These are phyloP conservation scores for Ascochyta pisi DNA, from an alignment of 2,329 filamentous ascomycete species.

Conservation along the genomic window DNA sequence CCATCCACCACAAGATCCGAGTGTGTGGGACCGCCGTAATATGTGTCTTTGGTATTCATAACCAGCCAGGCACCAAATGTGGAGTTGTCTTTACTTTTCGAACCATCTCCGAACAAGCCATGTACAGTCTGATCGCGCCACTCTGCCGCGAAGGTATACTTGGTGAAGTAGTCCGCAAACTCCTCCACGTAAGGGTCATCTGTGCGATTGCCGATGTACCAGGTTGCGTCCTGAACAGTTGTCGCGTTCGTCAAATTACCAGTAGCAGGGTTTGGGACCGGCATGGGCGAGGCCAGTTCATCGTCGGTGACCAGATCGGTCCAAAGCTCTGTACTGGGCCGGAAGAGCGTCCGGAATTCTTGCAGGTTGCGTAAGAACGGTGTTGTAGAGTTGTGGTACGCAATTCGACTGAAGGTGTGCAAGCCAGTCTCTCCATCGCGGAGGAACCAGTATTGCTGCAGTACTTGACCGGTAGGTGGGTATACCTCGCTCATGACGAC, in stretches of 20 bases:
- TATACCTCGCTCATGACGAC: constrained; percentile 67
- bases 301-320: constrained; percentile 63
- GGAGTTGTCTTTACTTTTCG: constrained; percentile 57
- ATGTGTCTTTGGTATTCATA: constrained; percentile 69
- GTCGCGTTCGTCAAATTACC: constrained; percentile 48
- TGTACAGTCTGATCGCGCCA: constrained; percentile 67
- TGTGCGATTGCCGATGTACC: constrained; percentile 63
- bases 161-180: constrained; percentile 69
- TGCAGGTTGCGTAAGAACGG: constrained; percentile 65
- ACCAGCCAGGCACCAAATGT: constrained; percentile 69
- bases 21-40: constrained; percentile 67
- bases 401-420: constrained; percentile 66
- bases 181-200: constrained; percentile 63
- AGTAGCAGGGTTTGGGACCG: constrained; percentile 1
- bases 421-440: constrained; percentile 68
- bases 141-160: constrained; percentile 67
- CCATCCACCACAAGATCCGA: constrained; percentile 70
- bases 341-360: constrained; percentile 67
- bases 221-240: constrained; percentile 70
- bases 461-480: constrained; percentile 62
- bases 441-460: constrained; percentile 72
- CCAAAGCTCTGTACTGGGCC: constrained; percentile 66
- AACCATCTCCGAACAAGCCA: constrained; percentile 62
- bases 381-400: constrained; percentile 64
- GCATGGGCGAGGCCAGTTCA: constrained; percentile 1